A percentile compares a stretch with the other conserved stretches of the same genome.
Conservation (phyloP, 495 filamentous ascomycete genomes). For the Penicillium pulvis region DNA sequence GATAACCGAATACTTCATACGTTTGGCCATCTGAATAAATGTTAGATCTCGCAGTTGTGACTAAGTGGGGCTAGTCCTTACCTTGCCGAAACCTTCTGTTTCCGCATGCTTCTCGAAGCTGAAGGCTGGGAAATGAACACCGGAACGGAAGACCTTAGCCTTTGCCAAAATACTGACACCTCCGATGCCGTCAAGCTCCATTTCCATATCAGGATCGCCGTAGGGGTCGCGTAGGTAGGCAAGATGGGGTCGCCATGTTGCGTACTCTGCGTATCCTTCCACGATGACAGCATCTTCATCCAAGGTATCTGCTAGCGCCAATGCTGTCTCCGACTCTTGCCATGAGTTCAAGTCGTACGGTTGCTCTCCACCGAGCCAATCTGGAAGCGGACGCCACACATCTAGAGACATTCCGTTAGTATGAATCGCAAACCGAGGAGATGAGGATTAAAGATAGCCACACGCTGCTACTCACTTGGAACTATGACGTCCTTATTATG, state of each 20-base stretch:
- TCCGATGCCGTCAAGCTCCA: conserved; percentile 98
- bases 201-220: conserved; percentile 98
- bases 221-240: conserved; percentile 97
- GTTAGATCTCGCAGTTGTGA: conserved; percentile 32
- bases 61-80: conserved; percentile 36
- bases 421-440: conserved; percentile 1
- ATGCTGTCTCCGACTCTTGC: conserved; percentile 97
- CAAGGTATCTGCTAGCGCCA: conserved; percentile 89
- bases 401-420: conserved; percentile 52
- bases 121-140: conserved; percentile 97
- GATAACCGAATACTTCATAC: conserved; percentile 95
- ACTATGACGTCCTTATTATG: conserved; percentile 99
- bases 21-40: conserved; percentile 80
- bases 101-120: conserved; percentile 99
- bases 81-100: conserved; percentile 98
- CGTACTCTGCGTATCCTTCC: conserved; percentile 98
- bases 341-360: conserved; percentile 99
- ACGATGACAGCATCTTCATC: conserved; percentile 99
- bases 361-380: conserved; percentile 99
- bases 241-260: conserved; percentile 96
- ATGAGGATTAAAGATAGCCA: not conserved
- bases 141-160: conserved; percentile 88
- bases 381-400: conserved; percentile 96
- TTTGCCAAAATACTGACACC: conserved; percentile 98
- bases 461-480: conserved; percentile 74